Conservation (phyloP, 192 early-diverging fungal species). For the Ambispora gerdemannii region DNA sequence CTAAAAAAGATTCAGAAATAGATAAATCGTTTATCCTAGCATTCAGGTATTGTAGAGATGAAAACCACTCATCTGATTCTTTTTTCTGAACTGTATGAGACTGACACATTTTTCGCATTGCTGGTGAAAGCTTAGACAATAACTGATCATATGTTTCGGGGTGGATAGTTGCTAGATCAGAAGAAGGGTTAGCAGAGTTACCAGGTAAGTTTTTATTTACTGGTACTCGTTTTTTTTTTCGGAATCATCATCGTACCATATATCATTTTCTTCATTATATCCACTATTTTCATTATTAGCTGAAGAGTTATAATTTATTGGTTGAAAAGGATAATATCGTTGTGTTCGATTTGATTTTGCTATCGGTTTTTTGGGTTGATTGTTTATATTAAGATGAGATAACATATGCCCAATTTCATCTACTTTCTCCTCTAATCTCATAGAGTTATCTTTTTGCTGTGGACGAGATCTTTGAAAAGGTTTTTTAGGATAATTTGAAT, state of each 20-base stretch:
- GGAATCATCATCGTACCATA: not conserved
- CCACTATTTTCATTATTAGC: too few relatives aligned
- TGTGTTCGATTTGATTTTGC: too few relatives aligned
- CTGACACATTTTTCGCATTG: too few relatives aligned
- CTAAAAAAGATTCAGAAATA: not conserved
- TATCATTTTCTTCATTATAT: not conserved
- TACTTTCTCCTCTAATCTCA: constrained; percentile 7
- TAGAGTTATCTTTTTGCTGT: too few relatives aligned
- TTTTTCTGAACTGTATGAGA: not conserved
- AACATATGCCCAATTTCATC: constrained; percentile 4
- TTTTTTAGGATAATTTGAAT: constrained; percentile 13
- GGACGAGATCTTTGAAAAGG: constrained; percentile 17
- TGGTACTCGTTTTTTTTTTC: constrained; percentile 3
- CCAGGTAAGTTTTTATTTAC: too few relatives aligned
- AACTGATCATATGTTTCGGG: not conserved
- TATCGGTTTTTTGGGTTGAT: not conserved
- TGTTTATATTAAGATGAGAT: not conserved
- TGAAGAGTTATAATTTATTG: too few relatives aligned
- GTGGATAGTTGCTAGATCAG: too few relatives aligned
- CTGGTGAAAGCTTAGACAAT: not conserved
- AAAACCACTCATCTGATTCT: too few relatives aligned
- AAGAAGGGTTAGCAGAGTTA: too few relatives aligned
- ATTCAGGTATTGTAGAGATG: not conserved
- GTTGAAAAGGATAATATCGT: too few relatives aligned
- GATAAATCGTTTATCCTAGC: not conserved